phyloP scores from a whole-genome alignment of 768 basidiomycete species.

The Lyophyllum shimeji region DNA sequence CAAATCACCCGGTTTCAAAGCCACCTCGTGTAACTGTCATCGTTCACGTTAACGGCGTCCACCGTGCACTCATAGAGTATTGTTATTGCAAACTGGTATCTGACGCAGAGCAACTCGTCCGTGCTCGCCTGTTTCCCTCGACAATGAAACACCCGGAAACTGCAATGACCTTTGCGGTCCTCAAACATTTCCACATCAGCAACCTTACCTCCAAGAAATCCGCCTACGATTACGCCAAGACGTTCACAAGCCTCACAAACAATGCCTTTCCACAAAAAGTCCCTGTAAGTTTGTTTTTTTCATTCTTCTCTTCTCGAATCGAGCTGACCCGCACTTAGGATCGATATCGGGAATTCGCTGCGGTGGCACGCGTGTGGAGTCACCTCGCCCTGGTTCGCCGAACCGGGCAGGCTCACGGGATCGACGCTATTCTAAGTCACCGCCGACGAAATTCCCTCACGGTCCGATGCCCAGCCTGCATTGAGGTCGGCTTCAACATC shows the following conservation, averaged over 20 bases:
- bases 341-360: not conserved
- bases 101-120: not conserved
- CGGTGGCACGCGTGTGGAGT: not conserved
- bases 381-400: not conserved
- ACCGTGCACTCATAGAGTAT: not conserved
- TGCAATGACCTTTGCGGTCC: not conserved
- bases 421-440: not conserved
- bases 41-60: not conserved
- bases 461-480: constrained; percentile 3
- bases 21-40: not conserved
- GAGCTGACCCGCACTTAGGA: not conserved
- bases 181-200: not conserved
- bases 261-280: constrained; percentile 10
- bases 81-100: not conserved
- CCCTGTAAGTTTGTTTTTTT: not conserved
- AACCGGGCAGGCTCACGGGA: not conserved
- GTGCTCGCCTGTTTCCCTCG: not conserved
- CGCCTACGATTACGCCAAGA: not conserved
- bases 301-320: no score
- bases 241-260: not conserved
- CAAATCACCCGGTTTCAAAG: not conserved
- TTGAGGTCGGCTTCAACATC: not conserved
- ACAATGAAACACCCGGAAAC: not conserved
- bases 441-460: not conserved
- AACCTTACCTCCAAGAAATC: not conserved